Evolutionary conservation across 257 asterid species (phyloP).

Genomic region (Agastache rugosa): DNA sequence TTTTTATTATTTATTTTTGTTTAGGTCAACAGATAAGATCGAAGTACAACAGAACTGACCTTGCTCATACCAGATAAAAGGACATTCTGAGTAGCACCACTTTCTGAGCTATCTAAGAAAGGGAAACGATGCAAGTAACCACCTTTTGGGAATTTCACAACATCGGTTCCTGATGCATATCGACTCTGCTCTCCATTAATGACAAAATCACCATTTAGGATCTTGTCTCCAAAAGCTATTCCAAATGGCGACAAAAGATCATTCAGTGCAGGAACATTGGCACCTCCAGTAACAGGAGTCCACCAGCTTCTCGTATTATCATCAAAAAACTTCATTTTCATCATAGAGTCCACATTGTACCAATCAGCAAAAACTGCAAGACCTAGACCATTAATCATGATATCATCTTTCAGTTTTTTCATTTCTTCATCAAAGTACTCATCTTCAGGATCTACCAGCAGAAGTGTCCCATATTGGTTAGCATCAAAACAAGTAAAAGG

Average conservation of each 20-base stretch:
- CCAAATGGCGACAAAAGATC: slow-evolving; percentile 96
- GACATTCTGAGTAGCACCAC: slow-evolving; percentile 92
- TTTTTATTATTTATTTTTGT: neutral
- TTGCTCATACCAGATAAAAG: slow-evolving; percentile 84
- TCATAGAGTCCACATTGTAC: slow-evolving; percentile 97
- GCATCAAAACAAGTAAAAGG: slow-evolving; percentile 99
- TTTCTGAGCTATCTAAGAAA: slow-evolving; percentile 93
- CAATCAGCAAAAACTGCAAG: slow-evolving; percentile 96
- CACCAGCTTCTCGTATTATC: slow-evolving; percentile 99
- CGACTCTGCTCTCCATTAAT: slow-evolving; percentile 92
- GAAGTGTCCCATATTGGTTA: slow-evolving; percentile 84
- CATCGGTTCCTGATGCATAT: slow-evolving; percentile 95
- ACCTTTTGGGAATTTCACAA: slow-evolving; percentile 87
- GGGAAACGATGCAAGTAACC: slow-evolving; percentile 98
- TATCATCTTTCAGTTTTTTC: slow-evolving; percentile 78
- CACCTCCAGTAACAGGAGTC: slow-evolving; percentile 98
- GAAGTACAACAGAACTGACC: slow-evolving; percentile 52
- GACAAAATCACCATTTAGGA: slow-evolving; percentile 91
- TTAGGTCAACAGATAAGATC: slow-evolving; percentile 22
- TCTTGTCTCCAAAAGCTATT: slow-evolving; percentile 95
- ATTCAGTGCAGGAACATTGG: slow-evolving; percentile 93
- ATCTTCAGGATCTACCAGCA: slow-evolving; percentile 96
- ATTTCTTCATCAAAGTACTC: slow-evolving; percentile 90
- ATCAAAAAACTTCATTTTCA: slow-evolving; percentile 96
- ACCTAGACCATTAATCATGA: slow-evolving; percentile 73